Evolutionary conservation across 495 filamentous ascomycete genomes (phyloP).

Genomic region (Podospora appendiculata): DNA sequence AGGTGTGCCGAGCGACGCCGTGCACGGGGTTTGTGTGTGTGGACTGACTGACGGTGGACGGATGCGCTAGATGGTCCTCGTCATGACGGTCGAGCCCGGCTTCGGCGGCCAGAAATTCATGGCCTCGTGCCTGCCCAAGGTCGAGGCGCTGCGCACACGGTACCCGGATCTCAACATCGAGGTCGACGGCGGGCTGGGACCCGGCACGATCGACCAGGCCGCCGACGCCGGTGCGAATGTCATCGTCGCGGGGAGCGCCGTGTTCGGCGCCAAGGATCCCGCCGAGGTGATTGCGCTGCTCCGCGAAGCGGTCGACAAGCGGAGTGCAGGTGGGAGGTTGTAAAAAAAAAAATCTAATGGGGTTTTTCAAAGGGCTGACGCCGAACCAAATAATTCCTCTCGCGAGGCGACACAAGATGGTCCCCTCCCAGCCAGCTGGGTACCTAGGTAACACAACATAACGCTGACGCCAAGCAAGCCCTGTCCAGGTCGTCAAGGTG

Average conservation of each 20-base stretch:
- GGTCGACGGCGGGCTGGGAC: conserved; percentile 86
- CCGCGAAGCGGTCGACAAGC: conserved; percentile 68
- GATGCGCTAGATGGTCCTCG: conserved; percentile 75
- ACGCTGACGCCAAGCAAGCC: too few relatives aligned
- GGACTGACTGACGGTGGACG: too few relatives aligned
- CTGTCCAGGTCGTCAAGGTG: too few relatives aligned
- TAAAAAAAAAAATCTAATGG: conserved; percentile 1
- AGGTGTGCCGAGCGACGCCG: not conserved
- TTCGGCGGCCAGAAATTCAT: conserved; percentile 99
- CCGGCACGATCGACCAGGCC: conserved; percentile 85
- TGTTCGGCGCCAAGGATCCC: conserved; percentile 88
- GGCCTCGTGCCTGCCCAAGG: conserved; percentile 90
- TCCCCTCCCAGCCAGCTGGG: too few relatives aligned
- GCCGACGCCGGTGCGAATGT: conserved; percentile 96
- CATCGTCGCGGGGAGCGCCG: conserved; percentile 94
- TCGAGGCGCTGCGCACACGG: conserved; percentile 66
- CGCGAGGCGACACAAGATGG: too few relatives aligned
- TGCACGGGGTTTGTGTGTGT: too few relatives aligned
- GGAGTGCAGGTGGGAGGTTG: conserved; percentile 29
- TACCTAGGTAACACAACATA: too few relatives aligned
- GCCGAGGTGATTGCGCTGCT: conserved; percentile 74
- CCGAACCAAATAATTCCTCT: too few relatives aligned
- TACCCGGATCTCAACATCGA: conserved; percentile 95
- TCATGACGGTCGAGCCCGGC: conserved; percentile 97
- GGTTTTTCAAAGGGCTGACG: too few relatives aligned